These are phyloP conservation scores for Sparassis latifolia DNA, from an alignment of 1,284 basidiomycete genomes.

Conservation along the genomic window DNA sequence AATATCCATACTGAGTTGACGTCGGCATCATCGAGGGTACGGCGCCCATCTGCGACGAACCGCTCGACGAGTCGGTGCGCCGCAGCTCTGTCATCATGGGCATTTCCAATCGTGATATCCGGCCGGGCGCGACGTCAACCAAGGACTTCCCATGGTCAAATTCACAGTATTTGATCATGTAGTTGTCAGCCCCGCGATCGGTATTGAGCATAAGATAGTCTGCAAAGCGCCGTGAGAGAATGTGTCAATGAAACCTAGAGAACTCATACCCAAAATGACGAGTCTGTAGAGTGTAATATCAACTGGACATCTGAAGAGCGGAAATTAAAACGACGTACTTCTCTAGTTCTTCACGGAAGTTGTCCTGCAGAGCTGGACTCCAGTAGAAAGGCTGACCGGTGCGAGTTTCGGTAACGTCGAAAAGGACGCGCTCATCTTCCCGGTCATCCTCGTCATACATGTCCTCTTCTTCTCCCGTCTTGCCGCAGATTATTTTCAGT, in stretches of 20 bases:
- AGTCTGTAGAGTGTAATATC: slow-evolving; percentile 38
- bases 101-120: slow-evolving; percentile 56
- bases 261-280: slow-evolving; percentile 64
- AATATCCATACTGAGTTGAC: slow-evolving; percentile 13
- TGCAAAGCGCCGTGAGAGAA: slow-evolving; percentile 16
- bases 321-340: slow-evolving; percentile 43
- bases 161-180: slow-evolving; percentile 85
- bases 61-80: slow-evolving; percentile 35
- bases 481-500: slow-evolving; percentile 72
- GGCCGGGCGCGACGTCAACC: slow-evolving; percentile 72
- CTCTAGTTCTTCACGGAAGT: slow-evolving; percentile 83
- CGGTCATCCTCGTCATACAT: slow-evolving; percentile 58
- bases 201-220: slow-evolving; percentile 91
- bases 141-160: slow-evolving; percentile 66
- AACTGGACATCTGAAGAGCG: background rate
- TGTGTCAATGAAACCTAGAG: background rate
- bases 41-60: slow-evolving; percentile 29
- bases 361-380: slow-evolving; percentile 69
- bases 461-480: slow-evolving; percentile 68
- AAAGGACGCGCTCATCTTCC: slow-evolving; percentile 61
- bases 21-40: slow-evolving; percentile 14
- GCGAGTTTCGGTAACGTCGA: slow-evolving; percentile 54
- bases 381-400: slow-evolving; percentile 69
- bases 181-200: slow-evolving; percentile 78
- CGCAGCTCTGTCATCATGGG: slow-evolving; percentile 65